Percentiles rank a stretch among this genome's conserved stretches.
Evolutionary conservation across 2,329 filamentous ascomycete species (phyloP).

Genomic region (Paecilomyces dactylethromorphus): DNA sequence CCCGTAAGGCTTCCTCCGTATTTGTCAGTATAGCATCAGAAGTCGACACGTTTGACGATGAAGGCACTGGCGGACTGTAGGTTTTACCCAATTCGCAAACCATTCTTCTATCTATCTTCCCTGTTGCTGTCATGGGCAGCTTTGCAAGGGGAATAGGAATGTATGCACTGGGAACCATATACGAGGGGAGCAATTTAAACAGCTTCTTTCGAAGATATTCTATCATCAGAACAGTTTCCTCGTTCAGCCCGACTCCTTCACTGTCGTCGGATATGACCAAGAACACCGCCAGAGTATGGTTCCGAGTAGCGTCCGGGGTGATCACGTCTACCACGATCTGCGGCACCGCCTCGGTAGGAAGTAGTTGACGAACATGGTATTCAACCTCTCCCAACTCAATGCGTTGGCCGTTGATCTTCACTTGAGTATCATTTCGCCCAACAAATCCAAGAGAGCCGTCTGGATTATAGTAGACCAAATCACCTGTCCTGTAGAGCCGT

Average conservation of each 20-base stretch:
- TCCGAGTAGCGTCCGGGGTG: not conserved
- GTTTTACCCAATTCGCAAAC: not conserved
- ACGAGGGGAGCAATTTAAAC: not conserved
- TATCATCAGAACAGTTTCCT: not conserved
- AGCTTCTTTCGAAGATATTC: not conserved
- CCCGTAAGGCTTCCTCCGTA: no score
- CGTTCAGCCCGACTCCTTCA: constrained; percentile 21
- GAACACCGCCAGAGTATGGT: not conserved
- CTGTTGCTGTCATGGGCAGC: not conserved
- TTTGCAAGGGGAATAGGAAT: not conserved
- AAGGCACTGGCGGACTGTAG: no score
- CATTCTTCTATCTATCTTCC: not conserved
- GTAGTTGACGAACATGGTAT: constrained; percentile 4
- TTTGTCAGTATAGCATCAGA: no score
- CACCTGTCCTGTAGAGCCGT: constrained; percentile 27
- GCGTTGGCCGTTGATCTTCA: constrained; percentile 24
- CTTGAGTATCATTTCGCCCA: constrained; percentile 23
- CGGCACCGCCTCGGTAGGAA: not conserved
- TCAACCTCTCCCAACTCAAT: constrained; percentile 23
- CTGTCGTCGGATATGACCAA: not conserved
- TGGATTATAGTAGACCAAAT: constrained; percentile 19
- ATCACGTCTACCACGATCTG: constrained; percentile 36
- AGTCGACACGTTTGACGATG: no score
- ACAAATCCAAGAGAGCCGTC: constrained; percentile 20
- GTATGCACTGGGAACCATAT: not conserved